Evolutionary conservation across 2,329 filamentous ascomycete genomes (phyloP).

Genomic region (Fusarium coicis): DNA sequence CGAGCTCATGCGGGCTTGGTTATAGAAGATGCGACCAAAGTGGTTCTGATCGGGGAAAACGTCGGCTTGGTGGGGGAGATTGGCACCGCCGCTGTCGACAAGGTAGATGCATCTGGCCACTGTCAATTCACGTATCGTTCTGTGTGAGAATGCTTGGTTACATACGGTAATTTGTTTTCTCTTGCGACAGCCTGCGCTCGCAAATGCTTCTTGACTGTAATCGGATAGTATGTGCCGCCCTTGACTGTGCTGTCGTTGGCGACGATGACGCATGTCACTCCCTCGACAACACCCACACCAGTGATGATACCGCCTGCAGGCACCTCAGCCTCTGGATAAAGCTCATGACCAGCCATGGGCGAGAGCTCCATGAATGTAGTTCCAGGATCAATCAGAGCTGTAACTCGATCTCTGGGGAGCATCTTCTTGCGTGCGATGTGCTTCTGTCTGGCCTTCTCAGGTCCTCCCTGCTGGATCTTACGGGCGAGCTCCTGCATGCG

Average conservation of each 20-base stretch:
- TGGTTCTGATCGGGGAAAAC: constrained; percentile 96
- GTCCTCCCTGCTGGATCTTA: constrained; percentile 79
- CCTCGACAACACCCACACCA: constrained; percentile 88
- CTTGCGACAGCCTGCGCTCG: constrained; percentile 90
- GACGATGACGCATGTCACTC: constrained; percentile 91
- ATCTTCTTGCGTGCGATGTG: constrained; percentile 91
- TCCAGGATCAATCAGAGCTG: constrained; percentile 87
- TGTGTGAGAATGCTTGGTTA: constrained; percentile 10
- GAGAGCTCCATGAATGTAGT: constrained; percentile 95
- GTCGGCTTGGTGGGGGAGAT: constrained; percentile 93
- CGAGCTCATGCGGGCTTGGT: constrained; percentile 93
- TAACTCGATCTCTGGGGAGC: constrained; percentile 89
- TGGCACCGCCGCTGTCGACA: constrained; percentile 94
- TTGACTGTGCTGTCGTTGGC: constrained; percentile 98
- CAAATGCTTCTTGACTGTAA: constrained; percentile 97
- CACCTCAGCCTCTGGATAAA: constrained; percentile 89
- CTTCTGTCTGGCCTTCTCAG: constrained; percentile 85
- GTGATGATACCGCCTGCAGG: constrained; percentile 93
- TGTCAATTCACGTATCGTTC: neutral
- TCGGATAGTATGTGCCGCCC: constrained; percentile 95
- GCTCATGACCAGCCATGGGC: constrained; percentile 84
- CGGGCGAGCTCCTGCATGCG: constrained; percentile 76
- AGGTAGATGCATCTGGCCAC: constrained; percentile 83
- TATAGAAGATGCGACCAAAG: constrained; percentile 98
- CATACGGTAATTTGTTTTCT: constrained; percentile 80